These are phyloP conservation scores for Mycena latifolia DNA, from an alignment of 768 basidiomycete species.

Conservation along the genomic window DNA sequence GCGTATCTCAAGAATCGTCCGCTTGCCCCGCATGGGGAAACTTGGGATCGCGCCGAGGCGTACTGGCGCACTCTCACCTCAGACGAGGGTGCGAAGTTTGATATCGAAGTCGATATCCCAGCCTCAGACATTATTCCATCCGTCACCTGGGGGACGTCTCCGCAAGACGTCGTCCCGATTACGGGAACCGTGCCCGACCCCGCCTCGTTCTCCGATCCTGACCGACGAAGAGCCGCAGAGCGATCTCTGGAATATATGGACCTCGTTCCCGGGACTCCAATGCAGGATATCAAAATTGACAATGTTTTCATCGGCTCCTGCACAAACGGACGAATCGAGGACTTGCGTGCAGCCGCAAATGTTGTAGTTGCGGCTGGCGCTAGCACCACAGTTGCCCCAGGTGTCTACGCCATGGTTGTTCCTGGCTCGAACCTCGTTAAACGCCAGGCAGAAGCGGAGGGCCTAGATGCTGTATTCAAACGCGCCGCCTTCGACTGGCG, in stretches of 20 bases:
- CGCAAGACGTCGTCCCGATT: constrained; percentile 89
- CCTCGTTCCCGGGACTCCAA: constrained; percentile 77
- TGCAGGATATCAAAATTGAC: constrained; percentile 83
- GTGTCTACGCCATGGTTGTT: constrained; percentile 89
- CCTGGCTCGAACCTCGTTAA: constrained; percentile 94
- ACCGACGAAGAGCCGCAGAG: constrained; percentile 74
- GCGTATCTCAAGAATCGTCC: constrained; percentile 86
- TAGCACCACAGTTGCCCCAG: constrained; percentile 78
- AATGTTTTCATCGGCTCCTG: constrained; percentile 95
- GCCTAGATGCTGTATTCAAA: constrained; percentile 86
- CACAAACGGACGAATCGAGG: constrained; percentile 94
- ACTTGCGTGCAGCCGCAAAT: constrained; percentile 88
- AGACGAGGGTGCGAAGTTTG: constrained; percentile 87
- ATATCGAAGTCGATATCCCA: constrained; percentile 80
- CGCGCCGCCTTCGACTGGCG: constrained; percentile 95
- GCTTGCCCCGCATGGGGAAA: constrained; percentile 83
- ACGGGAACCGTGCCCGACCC: constrained; percentile 87
- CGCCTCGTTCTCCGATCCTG: constrained; percentile 68
- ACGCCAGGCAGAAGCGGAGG: constrained; percentile 90
- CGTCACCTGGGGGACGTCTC: constrained; percentile 93
- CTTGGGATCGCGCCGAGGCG: constrained; percentile 85
- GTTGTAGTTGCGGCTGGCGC: constrained; percentile 81
- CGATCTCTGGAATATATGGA: constrained; percentile 91
- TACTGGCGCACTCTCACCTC: constrained; percentile 87
- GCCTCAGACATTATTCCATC: constrained; percentile 91